These are phyloP conservation scores for Triticum monococcum DNA, from an alignment of 176 grass and related monocot species.

Conservation along the genomic window DNA sequence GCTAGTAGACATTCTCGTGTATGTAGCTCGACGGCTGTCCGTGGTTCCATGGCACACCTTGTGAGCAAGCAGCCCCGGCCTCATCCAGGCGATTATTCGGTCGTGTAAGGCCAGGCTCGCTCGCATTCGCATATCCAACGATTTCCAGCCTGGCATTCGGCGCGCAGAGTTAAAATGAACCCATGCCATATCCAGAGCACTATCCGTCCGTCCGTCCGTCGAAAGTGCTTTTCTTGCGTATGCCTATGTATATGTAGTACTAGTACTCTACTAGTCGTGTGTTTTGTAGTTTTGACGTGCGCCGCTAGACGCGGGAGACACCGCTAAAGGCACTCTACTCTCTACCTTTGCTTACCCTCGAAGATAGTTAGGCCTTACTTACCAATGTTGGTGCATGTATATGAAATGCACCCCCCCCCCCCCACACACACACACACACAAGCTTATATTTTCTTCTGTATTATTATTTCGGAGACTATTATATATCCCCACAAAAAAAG, in stretches of 20 bases:
- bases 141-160: conserved; percentile 5
- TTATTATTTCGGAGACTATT: neutral
- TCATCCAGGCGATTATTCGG: neutral
- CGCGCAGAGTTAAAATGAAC: neutral
- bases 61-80: neutral
- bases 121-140: neutral
- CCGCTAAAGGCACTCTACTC: neutral
- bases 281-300: neutral
- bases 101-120: neutral
- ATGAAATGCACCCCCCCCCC: no score
- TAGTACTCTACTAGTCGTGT: neutral
- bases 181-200: no score
- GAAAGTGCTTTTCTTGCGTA: neutral
- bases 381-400: neutral
- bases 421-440: no score
- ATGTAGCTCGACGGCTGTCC: neutral
- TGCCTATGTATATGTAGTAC: no score
- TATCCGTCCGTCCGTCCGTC: neutral
- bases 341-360: neutral
- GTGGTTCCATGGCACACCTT: neutral
- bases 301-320: neutral
- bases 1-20: neutral
- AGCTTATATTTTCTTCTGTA: neutral
- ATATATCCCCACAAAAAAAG: no score
- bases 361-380: neutral